A percentile compares a stretch with the other conserved stretches of the same genome.
phyloP scores from a whole-genome alignment of 495 filamentous ascomycete species.

The Clavariopsis aquatica region DNA sequence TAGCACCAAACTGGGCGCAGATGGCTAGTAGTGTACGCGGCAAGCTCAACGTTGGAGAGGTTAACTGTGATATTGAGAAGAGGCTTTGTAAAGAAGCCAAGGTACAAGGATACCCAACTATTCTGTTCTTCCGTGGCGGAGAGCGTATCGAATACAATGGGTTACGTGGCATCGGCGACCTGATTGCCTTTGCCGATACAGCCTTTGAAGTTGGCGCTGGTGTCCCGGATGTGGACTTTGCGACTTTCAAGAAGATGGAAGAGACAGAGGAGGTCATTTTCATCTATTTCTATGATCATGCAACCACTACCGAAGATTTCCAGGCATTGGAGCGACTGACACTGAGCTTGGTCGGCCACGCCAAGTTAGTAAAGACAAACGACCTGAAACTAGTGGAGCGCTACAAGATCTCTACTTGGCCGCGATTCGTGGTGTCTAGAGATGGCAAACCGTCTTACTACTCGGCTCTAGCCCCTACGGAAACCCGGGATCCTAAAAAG shows the following conservation, averaged over 20 bases:
- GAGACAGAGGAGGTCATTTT: slow-evolving; percentile 94
- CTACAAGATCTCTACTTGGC: slow-evolving; percentile 96
- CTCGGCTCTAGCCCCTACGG: slow-evolving; percentile 74
- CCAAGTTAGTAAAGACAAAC: slow-evolving; percentile 85
- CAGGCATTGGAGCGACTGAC: slow-evolving; percentile 80
- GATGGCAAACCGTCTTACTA: slow-evolving; percentile 90
- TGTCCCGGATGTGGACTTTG: slow-evolving; percentile 75
- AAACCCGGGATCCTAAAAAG: slow-evolving; percentile 82
- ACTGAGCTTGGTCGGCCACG: slow-evolving; percentile 84
- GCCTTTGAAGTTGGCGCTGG: slow-evolving; percentile 75
- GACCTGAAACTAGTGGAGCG: slow-evolving; percentile 68
- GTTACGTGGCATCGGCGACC: slow-evolving; percentile 86
- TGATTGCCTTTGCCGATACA: slow-evolving; percentile 82
- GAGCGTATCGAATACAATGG: slow-evolving; percentile 93
- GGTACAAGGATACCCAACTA: slow-evolving; percentile 78
- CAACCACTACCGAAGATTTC: slow-evolving; percentile 90
- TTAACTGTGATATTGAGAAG: slow-evolving; percentile 85
- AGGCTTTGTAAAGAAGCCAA: slow-evolving; percentile 86
- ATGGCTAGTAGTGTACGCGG: slow-evolving; percentile 88
- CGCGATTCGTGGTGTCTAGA: slow-evolving; percentile 81
- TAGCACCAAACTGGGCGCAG: slow-evolving; percentile 86
- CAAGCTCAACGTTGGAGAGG: slow-evolving; percentile 87
- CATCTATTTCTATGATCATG: slow-evolving; percentile 94
- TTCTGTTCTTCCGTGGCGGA: slow-evolving; percentile 89
- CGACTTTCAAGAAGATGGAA: slow-evolving; percentile 78